Evolutionary conservation across 2,329 filamentous ascomycete species (phyloP).

Genomic region (Venturia aucupariae): DNA sequence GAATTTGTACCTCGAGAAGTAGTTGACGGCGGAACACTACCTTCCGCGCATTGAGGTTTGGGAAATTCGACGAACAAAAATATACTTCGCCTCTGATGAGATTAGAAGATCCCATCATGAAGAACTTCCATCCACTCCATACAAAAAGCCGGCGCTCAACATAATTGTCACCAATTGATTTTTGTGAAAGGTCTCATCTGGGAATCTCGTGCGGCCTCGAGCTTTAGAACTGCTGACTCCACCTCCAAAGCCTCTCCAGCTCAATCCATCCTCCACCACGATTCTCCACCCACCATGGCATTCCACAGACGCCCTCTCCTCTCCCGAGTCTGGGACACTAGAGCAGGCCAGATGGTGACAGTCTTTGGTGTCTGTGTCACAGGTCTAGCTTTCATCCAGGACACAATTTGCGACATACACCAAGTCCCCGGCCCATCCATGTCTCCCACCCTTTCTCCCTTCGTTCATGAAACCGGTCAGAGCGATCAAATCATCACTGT

Average conservation of each 20-base stretch:
- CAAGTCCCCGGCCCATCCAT: slow-evolving; percentile 33
- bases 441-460: slow-evolving; percentile 37
- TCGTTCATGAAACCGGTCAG: slow-evolving; percentile 29
- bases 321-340: not conserved
- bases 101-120: too few relatives aligned
- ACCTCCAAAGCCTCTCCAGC: not conserved
- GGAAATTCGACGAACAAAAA: not conserved
- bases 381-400: not conserved
- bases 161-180: too few relatives aligned
- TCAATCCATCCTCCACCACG: not conserved
- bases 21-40: not conserved
- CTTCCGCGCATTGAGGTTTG: not conserved
- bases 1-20: not conserved
- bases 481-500: slow-evolving; percentile 21
- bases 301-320: not conserved
- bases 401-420: not conserved
- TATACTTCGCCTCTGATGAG: not conserved
- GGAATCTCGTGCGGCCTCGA: not conserved
- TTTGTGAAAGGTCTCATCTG: not conserved
- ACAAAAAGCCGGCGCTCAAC: too few relatives aligned
- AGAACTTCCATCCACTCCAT: too few relatives aligned
- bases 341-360: not conserved
- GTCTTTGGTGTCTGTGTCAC: not conserved
- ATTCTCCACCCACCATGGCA: not conserved
- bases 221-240: not conserved